Base-by-base conservation (phyloP, 2,329 filamentous ascomycete genomes). In the Onygenales sp. region DNA sequence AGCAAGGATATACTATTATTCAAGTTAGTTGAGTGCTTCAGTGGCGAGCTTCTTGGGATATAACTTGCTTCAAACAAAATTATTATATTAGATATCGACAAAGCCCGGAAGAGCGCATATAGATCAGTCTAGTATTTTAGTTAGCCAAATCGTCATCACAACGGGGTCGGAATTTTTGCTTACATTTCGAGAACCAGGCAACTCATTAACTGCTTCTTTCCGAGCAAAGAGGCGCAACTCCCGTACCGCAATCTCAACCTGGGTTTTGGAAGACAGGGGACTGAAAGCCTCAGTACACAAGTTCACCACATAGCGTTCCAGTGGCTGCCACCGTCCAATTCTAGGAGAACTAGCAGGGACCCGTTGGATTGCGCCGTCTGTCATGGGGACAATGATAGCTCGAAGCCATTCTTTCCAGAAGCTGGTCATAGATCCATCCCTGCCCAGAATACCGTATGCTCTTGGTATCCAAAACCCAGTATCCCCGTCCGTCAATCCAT, bases 401-500 rank as follows among this genome's bases (percentile, higher is more conserved):
- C 89, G 86, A 47, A 98, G 79, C 93, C 93, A 98, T 68, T 98
- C 93, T 70, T 97, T 97, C 91, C 92, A 98, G 72, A 98, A 97
- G 35, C 84, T 82, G 59, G 91, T 90, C 72, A 94, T 81, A 56
- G 83, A 85, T 10, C 79, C 78, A 66, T 98, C 93, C 57, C 88
- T 81, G 36, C 93, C 93, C 57, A 98, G 77, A 57, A 98, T 85
- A 55, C 93, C 93, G 66, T 95, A 98, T 1, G 92, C 90, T 59
- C 93, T 81, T 14, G 93, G 93, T 50, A 89, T 90, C 93, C 93
- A 98, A 56, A 97, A 84, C 2, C 92, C 93, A 51, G 89, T 96
- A 67, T 97, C 93, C 43, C 92, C 91, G 59, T 94, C 89, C 0
- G 92, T 97, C 57, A 98, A 77, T 17, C 93, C 93, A 66, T 98